Conservation (phyloP, 768 basidiomycete species). For the Calocybe cyanea region DNA sequence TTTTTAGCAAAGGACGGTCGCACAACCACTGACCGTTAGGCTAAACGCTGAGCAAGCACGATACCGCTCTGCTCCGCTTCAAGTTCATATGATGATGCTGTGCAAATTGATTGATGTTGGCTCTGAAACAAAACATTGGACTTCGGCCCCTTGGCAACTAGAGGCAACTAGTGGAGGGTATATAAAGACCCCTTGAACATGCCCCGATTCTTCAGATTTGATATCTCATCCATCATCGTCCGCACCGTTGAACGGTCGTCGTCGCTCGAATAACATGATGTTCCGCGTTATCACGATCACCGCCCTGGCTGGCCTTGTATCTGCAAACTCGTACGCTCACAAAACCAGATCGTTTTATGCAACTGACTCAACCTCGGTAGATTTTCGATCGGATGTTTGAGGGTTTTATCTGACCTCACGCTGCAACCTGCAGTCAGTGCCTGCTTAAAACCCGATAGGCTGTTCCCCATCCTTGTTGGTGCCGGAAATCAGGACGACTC, state of each 20-base stretch:
- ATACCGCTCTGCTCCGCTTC: too few species aligned
- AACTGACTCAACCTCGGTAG: background rate
- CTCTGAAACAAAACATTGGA: too few species aligned
- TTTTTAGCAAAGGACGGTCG: too few species aligned
- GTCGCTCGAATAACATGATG: constrained; percentile 16
- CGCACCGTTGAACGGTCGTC: constrained; percentile 18
- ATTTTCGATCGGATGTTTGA: constrained; percentile 20
- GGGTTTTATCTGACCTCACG: constrained; percentile 15
- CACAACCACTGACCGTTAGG: too few species aligned
- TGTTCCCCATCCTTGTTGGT: constrained; percentile 24
- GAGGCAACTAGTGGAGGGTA: constrained; percentile 4
- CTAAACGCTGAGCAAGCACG: too few species aligned
- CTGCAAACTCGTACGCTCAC: constrained; percentile 18
- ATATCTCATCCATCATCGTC: constrained; percentile 19
- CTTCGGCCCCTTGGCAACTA: too few species aligned
- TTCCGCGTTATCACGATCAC: constrained; percentile 15
- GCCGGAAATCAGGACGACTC: constrained; percentile 26
- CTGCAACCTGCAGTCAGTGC: constrained; percentile 20
- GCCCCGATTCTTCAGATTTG: constrained; percentile 18
- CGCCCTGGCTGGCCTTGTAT: constrained; percentile 23
- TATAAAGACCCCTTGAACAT: constrained; percentile 11
- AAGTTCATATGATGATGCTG: too few species aligned
- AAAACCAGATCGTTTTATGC: background rate
- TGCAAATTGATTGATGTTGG: too few species aligned
- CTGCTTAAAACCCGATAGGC: constrained; percentile 36